Conservation (phyloP, 2,329 filamentous ascomycete genomes). For the Aspergillus texensis region DNA sequence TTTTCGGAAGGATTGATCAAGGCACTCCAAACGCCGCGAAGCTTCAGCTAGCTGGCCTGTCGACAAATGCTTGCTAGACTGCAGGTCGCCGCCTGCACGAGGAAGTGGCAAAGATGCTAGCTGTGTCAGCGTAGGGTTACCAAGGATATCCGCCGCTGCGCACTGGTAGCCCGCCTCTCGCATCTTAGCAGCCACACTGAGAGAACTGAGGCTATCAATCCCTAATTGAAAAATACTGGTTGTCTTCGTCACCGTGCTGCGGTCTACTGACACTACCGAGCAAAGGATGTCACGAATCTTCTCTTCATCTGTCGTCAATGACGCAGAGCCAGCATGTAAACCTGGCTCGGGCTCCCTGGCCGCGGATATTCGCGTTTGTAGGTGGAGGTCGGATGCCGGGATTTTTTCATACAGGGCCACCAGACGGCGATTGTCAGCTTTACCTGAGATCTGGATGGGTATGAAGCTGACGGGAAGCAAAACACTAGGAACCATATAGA, state of each 20-base stretch:
- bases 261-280: not conserved
- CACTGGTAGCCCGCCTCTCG: not conserved
- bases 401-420: conserved; percentile 15
- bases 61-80: too few relatives aligned
- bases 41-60: too few relatives aligned
- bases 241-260: not conserved
- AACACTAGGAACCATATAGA: conserved; percentile 18
- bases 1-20: not conserved
- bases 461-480: conserved; percentile 3
- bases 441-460: conserved; percentile 17
- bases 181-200: not conserved
- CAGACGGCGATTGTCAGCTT: conserved; percentile 15
- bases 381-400: conserved; percentile 6
- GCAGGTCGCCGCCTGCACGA: too few relatives aligned
- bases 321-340: too few relatives aligned
- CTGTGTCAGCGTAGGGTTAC: not conserved
- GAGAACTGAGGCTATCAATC: not conserved
- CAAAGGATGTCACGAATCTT: not conserved
- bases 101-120: not conserved
- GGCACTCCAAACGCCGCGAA: not conserved
- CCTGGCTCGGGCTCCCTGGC: too few relatives aligned
- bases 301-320: not conserved
- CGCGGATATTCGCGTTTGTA: too few relatives aligned
- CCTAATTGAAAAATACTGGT: not conserved
- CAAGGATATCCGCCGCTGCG: not conserved